Percentiles rank a stretch among this genome's conserved stretches.
Evolutionary conservation across 2,329 filamentous ascomycete species (phyloP).

Genomic region (Sporothrix humicola): DNA sequence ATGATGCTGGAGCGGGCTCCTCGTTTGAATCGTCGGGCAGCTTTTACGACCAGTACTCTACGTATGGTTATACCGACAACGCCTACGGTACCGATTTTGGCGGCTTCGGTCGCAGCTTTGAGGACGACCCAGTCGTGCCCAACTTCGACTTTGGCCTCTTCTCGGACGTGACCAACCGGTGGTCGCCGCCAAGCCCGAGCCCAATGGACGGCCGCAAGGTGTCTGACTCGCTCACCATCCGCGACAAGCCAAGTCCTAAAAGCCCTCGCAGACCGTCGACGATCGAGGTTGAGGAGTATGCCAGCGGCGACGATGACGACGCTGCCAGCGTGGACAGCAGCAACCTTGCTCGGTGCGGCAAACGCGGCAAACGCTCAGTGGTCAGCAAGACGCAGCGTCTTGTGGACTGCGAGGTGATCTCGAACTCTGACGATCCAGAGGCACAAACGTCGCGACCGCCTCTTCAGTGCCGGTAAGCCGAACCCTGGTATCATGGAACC

Average conservation of each 20-base stretch:
- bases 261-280: not conserved
- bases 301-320: not conserved
- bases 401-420: constrained; percentile 35
- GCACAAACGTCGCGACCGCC: not conserved
- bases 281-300: constrained; percentile 34
- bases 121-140: constrained; percentile 21
- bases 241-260: not conserved
- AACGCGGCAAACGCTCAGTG: not conserved
- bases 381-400: constrained; percentile 9
- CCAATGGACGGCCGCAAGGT: not conserved
- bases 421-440: constrained; percentile 29
- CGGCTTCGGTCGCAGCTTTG: not conserved
- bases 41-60: not conserved
- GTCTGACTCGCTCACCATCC: not conserved
- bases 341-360: not conserved
- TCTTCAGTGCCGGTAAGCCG: constrained; percentile 41
- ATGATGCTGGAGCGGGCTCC: too few species aligned
- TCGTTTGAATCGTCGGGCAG: not conserved
- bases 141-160: constrained; percentile 36
- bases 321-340: not conserved
- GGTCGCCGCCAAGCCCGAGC: not conserved
- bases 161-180: constrained; percentile 28
- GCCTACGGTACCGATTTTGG: too few species aligned
- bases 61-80: too few species aligned
- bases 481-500: too few species aligned